Evolutionary conservation across 768 basidiomycete species (phyloP).

Genomic region (Collybiopsis luxurians): DNA sequence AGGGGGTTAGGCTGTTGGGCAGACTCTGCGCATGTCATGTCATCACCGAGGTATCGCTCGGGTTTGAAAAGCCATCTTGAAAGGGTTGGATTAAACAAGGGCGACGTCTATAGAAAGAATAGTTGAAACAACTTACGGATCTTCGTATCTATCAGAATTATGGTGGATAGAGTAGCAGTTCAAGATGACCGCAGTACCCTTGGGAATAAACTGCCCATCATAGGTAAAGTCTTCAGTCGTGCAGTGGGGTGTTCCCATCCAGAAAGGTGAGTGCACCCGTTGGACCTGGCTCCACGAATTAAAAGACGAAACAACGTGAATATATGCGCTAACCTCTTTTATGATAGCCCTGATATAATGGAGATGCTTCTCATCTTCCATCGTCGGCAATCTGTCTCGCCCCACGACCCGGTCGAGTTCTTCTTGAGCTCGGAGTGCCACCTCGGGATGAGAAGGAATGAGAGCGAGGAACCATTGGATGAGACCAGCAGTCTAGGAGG

Average conservation of each 20-base stretch:
- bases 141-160: slow-evolving; percentile 25
- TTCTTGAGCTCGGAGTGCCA: slow-evolving; percentile 26
- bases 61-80: slow-evolving; percentile 22
- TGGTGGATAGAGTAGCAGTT: slow-evolving; percentile 25
- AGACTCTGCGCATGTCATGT: slow-evolving; percentile 25
- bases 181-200: slow-evolving; percentile 23
- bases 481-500: slow-evolving; percentile 26
- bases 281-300: slow-evolving; percentile 10
- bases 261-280: slow-evolving; percentile 21
- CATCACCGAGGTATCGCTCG: slow-evolving; percentile 30
- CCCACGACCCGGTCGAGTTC: slow-evolving; percentile 35
- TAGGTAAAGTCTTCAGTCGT: slow-evolving; percentile 27
- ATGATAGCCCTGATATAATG: slow-evolving; percentile 26
- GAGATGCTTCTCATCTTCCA: slow-evolving; percentile 19
- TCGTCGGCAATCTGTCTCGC: slow-evolving; percentile 20
- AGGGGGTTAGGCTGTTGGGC: slow-evolving; percentile 24
- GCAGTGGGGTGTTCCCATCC: slow-evolving; percentile 24
- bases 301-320: too few species aligned
- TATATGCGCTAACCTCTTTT: slow-evolving; percentile 16
- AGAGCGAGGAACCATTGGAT: slow-evolving; percentile 31
- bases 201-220: slow-evolving; percentile 26
- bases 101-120: too few species aligned
- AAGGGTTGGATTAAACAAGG: not conserved
- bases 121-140: slow-evolving; percentile 23
- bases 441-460: slow-evolving; percentile 26